Evolutionary conservation across 768 basidiomycete species (phyloP).

Genomic region (Hemileccinum impolitum): DNA sequence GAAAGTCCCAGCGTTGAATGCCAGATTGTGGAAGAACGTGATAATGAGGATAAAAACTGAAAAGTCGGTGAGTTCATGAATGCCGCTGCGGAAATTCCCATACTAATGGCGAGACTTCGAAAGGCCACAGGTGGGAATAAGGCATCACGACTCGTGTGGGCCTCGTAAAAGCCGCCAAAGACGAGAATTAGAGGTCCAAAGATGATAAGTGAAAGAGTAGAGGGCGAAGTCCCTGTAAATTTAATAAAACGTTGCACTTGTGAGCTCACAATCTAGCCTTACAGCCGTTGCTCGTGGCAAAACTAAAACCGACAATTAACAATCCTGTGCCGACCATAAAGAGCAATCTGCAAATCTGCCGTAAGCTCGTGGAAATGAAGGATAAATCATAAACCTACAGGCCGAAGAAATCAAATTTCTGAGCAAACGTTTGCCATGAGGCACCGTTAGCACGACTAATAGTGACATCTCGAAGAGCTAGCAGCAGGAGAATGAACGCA

Average conservation of each 20-base stretch:
- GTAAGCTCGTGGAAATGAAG: conserved; percentile 17
- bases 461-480: conserved; percentile 58
- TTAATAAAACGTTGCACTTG: conserved; percentile 11
- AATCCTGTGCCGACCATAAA: conserved; percentile 75
- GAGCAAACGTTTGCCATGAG: conserved; percentile 54
- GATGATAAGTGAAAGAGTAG: conserved; percentile 58
- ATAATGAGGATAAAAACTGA: conserved; percentile 64
- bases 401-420: conserved; percentile 73
- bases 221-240: conserved; percentile 56
- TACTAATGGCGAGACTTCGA: conserved; percentile 57
- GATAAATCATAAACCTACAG: conserved; percentile 48
- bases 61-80: conserved; percentile 9
- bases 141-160: conserved; percentile 60
- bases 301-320: conserved; percentile 78
- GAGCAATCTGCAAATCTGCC: conserved; percentile 45
- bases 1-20: conserved; percentile 82
- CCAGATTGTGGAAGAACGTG: conserved; percentile 78
- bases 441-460: conserved; percentile 43
- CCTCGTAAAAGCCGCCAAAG: conserved; percentile 65
- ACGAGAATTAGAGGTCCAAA: conserved; percentile 53
- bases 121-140: conserved; percentile 69
- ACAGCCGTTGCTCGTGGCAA: conserved; percentile 69
- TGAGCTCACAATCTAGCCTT: conserved; percentile 28
- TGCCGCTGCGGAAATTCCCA: conserved; percentile 18
- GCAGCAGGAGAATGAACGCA: conserved; percentile 52